Evolutionary conservation across 257 asterid genomes (phyloP).

Genomic region (Echites panduratus): DNA sequence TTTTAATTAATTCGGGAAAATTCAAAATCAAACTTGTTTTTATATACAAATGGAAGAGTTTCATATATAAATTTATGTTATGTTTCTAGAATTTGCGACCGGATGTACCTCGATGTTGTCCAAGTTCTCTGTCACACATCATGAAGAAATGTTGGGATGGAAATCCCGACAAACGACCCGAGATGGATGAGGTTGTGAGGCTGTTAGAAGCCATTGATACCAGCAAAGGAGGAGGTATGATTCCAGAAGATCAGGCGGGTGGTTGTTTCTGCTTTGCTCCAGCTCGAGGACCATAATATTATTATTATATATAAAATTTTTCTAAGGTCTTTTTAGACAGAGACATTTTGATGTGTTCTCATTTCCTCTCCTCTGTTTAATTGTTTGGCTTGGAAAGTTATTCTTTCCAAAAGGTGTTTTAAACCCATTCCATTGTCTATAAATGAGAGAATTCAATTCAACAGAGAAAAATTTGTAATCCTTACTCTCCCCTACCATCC

Average conservation of each 20-base stretch:
- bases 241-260: constrained; percentile 66
- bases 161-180: constrained; percentile 74
- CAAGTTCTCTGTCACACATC: constrained; percentile 46
- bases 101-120: constrained; percentile 80
- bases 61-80: constrained; percentile 1
- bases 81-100: constrained; percentile 59
- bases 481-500: background rate
- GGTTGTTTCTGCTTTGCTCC: constrained; percentile 81
- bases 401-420: constrained; percentile 6
- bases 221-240: constrained; percentile 92
- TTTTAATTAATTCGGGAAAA: background rate
- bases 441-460: constrained; percentile 10
- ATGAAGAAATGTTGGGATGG: constrained; percentile 88
- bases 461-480: background rate
- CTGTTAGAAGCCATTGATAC: constrained; percentile 76
- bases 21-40: too few species aligned
- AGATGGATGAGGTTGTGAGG: constrained; percentile 82
- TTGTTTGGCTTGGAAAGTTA: constrained; percentile 16
- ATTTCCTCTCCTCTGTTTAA: background rate
- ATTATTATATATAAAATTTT: too few species aligned
- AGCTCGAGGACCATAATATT: constrained; percentile 59
- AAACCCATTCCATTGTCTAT: constrained; percentile 14
- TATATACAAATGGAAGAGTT: too few species aligned
- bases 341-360: too few species aligned
- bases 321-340: too few species aligned